These are phyloP conservation scores for Lophium mytilinum DNA, from an alignment of 495 filamentous ascomycete species.

Conservation along the genomic window DNA sequence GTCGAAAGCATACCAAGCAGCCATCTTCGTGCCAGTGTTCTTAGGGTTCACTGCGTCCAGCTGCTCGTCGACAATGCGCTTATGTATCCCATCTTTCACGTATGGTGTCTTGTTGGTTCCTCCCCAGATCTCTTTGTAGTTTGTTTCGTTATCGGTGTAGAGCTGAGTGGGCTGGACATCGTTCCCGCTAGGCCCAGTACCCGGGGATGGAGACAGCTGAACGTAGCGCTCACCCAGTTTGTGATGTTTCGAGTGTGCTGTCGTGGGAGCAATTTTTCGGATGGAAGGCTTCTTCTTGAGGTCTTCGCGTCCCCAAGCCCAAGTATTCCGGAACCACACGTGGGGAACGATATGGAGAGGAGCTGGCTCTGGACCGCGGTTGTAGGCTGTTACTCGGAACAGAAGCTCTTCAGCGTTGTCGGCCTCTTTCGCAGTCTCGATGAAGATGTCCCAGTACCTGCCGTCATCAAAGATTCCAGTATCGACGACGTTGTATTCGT, in stretches of 20 bases:
- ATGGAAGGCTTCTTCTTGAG: constrained; percentile 68
- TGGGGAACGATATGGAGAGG: constrained; percentile 90
- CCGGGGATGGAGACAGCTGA: constrained; percentile 82
- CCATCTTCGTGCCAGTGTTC: constrained; percentile 76
- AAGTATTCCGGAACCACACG: constrained; percentile 95
- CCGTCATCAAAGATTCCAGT: constrained; percentile 89
- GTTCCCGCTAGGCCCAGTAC: constrained; percentile 63
- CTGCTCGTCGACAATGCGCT: constrained; percentile 74
- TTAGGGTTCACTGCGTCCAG: constrained; percentile 73
- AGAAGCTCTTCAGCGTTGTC: constrained; percentile 83
- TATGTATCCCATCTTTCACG: constrained; percentile 93
- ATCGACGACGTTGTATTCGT: constrained; percentile 86
- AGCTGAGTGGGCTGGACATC: constrained; percentile 77
- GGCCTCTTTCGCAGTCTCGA: constrained; percentile 88
- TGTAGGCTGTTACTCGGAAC: constrained; percentile 94
- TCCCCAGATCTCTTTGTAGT: constrained; percentile 66
- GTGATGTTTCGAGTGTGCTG: constrained; percentile 64
- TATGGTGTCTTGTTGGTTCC: constrained; percentile 71
- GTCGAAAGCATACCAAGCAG: constrained; percentile 87
- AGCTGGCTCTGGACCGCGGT: constrained; percentile 82
- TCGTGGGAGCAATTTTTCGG: constrained; percentile 50
- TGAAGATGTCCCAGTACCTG: constrained; percentile 93
- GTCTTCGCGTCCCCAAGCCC: constrained; percentile 78
- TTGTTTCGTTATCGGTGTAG: constrained; percentile 95
- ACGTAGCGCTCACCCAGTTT: constrained; percentile 76